A percentile compares a stretch with the other conserved stretches of the same genome.
These are phyloP conservation scores for Apiospora koreana DNA, from an alignment of 2,329 filamentous ascomycete genomes.

Conservation along the genomic window DNA sequence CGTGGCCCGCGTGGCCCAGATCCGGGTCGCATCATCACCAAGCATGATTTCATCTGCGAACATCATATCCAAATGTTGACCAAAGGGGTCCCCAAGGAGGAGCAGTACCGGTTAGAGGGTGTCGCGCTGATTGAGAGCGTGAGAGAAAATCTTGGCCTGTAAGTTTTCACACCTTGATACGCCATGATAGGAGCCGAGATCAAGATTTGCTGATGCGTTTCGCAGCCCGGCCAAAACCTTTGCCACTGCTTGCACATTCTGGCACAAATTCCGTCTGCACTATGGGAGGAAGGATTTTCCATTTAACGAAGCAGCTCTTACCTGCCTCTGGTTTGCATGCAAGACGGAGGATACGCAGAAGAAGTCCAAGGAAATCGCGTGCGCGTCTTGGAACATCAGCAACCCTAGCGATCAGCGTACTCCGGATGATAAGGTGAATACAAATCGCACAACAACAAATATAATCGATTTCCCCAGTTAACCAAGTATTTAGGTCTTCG, in stretches of 20 bases:
- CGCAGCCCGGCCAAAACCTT: constrained; percentile 83
- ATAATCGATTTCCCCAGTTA: not conserved
- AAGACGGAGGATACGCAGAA: constrained; percentile 98
- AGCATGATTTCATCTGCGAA: constrained; percentile 8
- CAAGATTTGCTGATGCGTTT: constrained; percentile 15
- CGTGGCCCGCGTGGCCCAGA: constrained; percentile 4
- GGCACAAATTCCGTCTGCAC: constrained; percentile 87
- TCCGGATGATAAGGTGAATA: constrained; percentile 74
- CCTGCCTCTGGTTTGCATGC: constrained; percentile 88
- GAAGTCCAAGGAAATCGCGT: constrained; percentile 91
- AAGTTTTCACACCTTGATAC: constrained; percentile 34
- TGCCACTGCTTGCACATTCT: constrained; percentile 88
- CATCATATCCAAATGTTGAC: constrained; percentile 5
- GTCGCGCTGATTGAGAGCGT: constrained; percentile 88
- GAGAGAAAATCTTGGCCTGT: constrained; percentile 77
- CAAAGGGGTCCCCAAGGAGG: constrained; percentile 3
- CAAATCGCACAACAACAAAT: not conserved
- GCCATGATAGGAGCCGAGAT: constrained; percentile 14
- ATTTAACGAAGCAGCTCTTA: constrained; percentile 82
- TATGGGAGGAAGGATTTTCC: constrained; percentile 87
- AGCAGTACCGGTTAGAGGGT: constrained; percentile 72
- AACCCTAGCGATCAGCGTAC: constrained; percentile 66
- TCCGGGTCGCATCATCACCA: constrained; percentile 9
- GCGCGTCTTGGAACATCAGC: constrained; percentile 86
- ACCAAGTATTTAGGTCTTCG: constrained; percentile 64